Base-by-base conservation (phyloP, 2,329 filamentous ascomycete species). In the Ceratocystis cubensis region DNA sequence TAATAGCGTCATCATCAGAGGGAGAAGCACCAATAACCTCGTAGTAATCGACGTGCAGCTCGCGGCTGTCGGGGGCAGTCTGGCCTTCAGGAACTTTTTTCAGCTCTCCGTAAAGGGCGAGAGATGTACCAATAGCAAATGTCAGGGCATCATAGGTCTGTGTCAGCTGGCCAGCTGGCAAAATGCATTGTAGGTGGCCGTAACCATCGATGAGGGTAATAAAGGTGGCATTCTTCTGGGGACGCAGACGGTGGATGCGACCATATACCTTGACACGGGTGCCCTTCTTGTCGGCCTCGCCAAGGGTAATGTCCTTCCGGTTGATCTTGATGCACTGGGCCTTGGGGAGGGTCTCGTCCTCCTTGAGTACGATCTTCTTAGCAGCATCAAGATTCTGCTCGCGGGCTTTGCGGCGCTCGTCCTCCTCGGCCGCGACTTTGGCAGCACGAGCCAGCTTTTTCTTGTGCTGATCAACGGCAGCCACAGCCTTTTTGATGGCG, bases 131-230 rank as follows among this genome's bases (percentile, higher is more conserved):
- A 69, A 88, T 86, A 41, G 90, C 89, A 71, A 96, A 83, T 28
- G 88, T 91, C 71, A 96, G 80, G 69, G 90, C 89, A 73, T 96
- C 91, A 79, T 95, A 95, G n/a, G 89, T 93, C 80, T 91, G 91
- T 71, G 90, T 88, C 71, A 97, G 82, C 69, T 91, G 82, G 67
- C 91, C 91, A 2, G 81, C 76, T 66, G 85, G 83, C 71, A 96
- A 79, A 69, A 96, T 82, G 73, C 90, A 92, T 79, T 96, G 91
- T 75, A 97, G 81, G 73, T 87, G 86, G 65, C 73, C 74, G 73
- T 92, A 89, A 67, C 92, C 92, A 74, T 95, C 90, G 69, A 86
- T 82, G 70, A 96, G 79, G n/a, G 88, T 93, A 73, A 96, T 81
- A 77, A 96, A 96, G 66, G 91, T 86, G 70, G 90, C 84, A 73